Evolutionary conservation across 129 eudicot genomes (phyloP), one percentile per base, ranked within the genome.

Genomic region (Apium graveolens): DNA sequence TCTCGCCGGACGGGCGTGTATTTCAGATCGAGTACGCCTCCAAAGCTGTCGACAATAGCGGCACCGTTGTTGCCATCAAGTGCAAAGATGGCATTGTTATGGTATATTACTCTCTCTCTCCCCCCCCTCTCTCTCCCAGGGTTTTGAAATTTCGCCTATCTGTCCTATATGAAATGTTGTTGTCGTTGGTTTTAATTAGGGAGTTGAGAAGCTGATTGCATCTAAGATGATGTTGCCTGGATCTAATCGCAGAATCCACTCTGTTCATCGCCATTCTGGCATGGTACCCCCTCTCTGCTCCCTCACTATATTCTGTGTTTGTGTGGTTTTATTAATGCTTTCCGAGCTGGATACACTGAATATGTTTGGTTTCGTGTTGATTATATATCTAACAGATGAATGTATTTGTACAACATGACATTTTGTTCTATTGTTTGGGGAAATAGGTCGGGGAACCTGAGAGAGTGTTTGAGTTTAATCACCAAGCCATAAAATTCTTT

Each of bases 141-240:
- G 57, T 73, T 73, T 73, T 37, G 0, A 0, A 0, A 51, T 31
- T 16, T 2, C 55, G 4, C 26, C 35, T 1, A 66, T 2, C 1
- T 9, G 31, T 21, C 4, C 11, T 44, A 62, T 79, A 32, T 21
- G 41, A 38, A 38, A 2, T 38, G 41, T 38, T 38, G 68, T 80
- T 80, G 0, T 3, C 11, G 0, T n/a, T n/a, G n/a, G n/a, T 42
- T 62, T 51, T 24, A 13, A 43, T 31, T 65, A 95, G 99, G 99
- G 97, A 29, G 99, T 95, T 70, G 99, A 95, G 92, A 95, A 95
- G 88, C 91, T 95, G 75, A 92, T 95, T 70, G 90, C 93, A 38
- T 95, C 99, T 2, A 95, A 95, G 91, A 95, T 95, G 99, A 92
- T 95, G 99, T 81, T 95, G 82, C 97, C 99, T 27, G 99, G 99